Evolutionary conservation across 176 grass and related monocot species (phyloP), one percentile per base, ranked within the genome.

Genomic region (Ensete glaucum): DNA sequence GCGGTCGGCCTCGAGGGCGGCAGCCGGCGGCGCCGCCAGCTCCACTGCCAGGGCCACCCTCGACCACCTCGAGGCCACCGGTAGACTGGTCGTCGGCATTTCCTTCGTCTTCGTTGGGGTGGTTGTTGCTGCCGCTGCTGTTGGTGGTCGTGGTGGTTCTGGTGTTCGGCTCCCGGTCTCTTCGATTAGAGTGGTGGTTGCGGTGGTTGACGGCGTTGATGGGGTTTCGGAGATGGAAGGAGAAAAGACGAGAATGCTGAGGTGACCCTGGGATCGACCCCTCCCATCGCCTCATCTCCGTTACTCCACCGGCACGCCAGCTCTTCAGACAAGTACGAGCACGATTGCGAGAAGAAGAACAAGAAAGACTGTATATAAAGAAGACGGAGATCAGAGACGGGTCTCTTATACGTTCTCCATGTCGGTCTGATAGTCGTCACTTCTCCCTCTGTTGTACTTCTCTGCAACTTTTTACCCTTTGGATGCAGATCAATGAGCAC

Each of bases 81-180:
- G 70, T 53, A 13, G 87, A 82, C 27, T 82, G 79, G 60, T 87
- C 85, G 0, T 92, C 87, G 15, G n/a, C 26, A 43, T 59, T 48
- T 4, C 17, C 27, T 11, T 87, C 87, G 8, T 85, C 87, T 21
- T 92, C 66, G 69, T 86, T 50, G 8, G 14, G 43, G 67, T 70
- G 48, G 17, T 70, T 92, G 77, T 89, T 86, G 82, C 90, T 92
- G 52, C 82, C 84, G 79, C 87, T 92, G 76, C 90, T 92, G 67
- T 89, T 92, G 6, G 90, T 76, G 1, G 90, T 84, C 34, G 76
- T 79, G 12, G 84, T 84, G 52, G 64, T 76, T 49, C 29, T 74
- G 69, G 73, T 22, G 62, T 54, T 19, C 71, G 82, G 75, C 71
- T 68, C 11, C 43, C 13, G 64, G 26, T 81, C 67, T 70, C 67